Percentiles rank a stretch among this genome's conserved stretches.
These are phyloP conservation scores for Tremellales sp. DNA, from an alignment of 1,284 basidiomycete species.

Conservation along the genomic window DNA sequence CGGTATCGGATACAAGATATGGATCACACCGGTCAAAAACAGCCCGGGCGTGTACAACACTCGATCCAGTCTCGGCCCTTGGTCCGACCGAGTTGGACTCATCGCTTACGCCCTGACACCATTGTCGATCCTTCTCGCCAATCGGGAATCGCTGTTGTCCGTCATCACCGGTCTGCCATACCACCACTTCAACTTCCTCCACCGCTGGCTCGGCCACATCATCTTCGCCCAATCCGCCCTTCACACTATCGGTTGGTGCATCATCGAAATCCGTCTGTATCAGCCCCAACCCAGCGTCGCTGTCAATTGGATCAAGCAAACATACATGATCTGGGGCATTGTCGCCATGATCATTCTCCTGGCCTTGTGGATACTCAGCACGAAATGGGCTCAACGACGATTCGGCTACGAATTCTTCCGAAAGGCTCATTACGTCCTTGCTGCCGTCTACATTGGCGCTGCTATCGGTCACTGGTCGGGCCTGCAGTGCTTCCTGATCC, in stretches of 20 bases:
- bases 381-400: constrained; percentile 14
- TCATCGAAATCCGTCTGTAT: constrained; percentile 30
- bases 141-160: constrained; percentile 27
- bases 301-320: constrained; percentile 23
- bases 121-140: constrained; percentile 27
- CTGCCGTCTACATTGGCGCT: constrained; percentile 33
- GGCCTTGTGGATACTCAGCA: constrained; percentile 25
- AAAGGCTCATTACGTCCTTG: constrained; percentile 34
- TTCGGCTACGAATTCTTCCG: constrained; percentile 37
- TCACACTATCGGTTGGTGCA: constrained; percentile 33
- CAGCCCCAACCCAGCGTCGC: constrained; percentile 32
- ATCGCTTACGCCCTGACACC: constrained; percentile 35
- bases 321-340: constrained; percentile 34
- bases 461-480: constrained; percentile 32
- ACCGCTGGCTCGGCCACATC: constrained; percentile 36
- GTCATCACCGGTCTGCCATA: constrained; percentile 31
- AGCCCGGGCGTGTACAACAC: constrained; percentile 21
- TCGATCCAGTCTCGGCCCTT: constrained; percentile 25
- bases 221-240: constrained; percentile 26
- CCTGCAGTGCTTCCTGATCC: constrained; percentile 35
- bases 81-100: constrained; percentile 26
- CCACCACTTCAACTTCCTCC: constrained; percentile 36
- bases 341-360: constrained; percentile 26
- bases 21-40: constrained; percentile 32
- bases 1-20: constrained; percentile 26